Conservation (phyloP, 176 grass and related monocot genomes). For the sorghum (Sorghum bicolor) region Sorghum_bicolor_NCBIv3 NC_012872.2:16019501-16020000, state of each 20-base stretch:
- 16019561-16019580: no score
- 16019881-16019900: not conserved
- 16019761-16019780: not conserved
- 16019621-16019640: no score
- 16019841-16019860: not conserved
- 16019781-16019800: not conserved
- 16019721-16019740: not conserved
- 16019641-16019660: no score
- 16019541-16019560: no score
- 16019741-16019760: not conserved
- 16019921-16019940: constrained; percentile 29
- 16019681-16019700: not conserved
- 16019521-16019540: no score
- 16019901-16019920: constrained; percentile 4
- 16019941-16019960: constrained; percentile 39
- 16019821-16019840: not conserved
- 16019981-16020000: not conserved
- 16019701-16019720: not conserved
- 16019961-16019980: constrained; percentile 26
- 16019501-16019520: no score
- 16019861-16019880: not conserved
- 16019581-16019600: no score
- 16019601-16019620: no score
- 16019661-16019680: not conserved
- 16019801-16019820: not conserved